Conservation (phyloP, 2,329 filamentous ascomycete species). For the Tricladium varicosporioides region DNA sequence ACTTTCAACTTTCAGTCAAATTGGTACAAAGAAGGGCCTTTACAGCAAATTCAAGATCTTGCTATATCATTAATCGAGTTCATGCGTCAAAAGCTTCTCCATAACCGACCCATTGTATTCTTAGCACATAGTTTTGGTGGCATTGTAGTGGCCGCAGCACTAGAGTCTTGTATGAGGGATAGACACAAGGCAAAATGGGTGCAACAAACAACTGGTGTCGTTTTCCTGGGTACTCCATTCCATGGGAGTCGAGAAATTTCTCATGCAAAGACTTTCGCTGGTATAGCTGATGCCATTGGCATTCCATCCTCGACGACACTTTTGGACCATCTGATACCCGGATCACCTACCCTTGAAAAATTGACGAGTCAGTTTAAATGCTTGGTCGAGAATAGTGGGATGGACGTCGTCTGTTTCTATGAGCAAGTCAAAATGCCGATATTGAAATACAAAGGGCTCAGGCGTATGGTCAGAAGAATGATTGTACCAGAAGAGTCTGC, state of each 20-base stretch:
- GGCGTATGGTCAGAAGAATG: neutral
- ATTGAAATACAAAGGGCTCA: neutral
- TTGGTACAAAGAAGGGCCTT: neutral
- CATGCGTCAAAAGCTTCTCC: neutral
- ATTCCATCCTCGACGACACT: neutral
- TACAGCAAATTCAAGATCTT: neutral
- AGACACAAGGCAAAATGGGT: too few relatives aligned
- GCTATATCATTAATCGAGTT: neutral
- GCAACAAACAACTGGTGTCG: neutral
- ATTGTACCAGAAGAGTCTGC: neutral
- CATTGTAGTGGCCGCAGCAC: neutral
- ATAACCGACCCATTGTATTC: neutral
- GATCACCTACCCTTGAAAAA: neutral
- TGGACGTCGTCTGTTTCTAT: neutral
- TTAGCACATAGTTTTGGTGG: constrained; percentile 5
- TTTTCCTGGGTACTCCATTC: constrained; percentile 6
- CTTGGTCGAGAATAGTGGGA: neutral
- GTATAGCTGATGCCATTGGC: neutral
- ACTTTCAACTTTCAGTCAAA: neutral
- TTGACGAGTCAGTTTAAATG: neutral
- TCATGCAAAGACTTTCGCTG: neutral
- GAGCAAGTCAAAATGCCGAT: neutral
- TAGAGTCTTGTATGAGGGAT: neutral
- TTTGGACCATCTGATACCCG: neutral
- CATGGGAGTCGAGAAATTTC: neutral